Evolutionary conservation across 768 basidiomycete species (phyloP).

Genomic region (Dioszegia aurantiaca): DNA sequence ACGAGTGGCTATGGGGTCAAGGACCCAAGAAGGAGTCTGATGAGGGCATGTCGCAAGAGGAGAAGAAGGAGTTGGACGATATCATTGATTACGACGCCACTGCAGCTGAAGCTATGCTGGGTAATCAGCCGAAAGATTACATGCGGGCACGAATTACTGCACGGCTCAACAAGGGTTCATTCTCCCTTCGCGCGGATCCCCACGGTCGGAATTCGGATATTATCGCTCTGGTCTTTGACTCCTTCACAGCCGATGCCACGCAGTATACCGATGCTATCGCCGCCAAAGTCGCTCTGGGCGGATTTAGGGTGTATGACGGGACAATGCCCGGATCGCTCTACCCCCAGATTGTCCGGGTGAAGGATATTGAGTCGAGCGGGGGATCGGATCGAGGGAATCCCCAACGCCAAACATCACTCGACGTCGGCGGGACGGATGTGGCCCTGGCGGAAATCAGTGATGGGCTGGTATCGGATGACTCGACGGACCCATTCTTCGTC

Average conservation of each 20-base stretch:
- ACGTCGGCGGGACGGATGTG: constrained; percentile 27
- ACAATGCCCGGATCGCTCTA: constrained; percentile 75
- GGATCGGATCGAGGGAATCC: constrained; percentile 11
- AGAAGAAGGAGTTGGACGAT: constrained; percentile 80
- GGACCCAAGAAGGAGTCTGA: constrained; percentile 57
- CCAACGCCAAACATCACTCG: constrained; percentile 33
- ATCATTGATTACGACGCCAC: constrained; percentile 88
- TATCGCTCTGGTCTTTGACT: constrained; percentile 80
- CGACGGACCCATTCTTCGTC: constrained; percentile 68
- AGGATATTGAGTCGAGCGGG: constrained; percentile 53
- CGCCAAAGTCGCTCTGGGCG: constrained; percentile 75
- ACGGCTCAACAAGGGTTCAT: constrained; percentile 80
- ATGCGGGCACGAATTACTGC: constrained; percentile 72
- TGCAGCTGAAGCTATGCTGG: constrained; percentile 62
- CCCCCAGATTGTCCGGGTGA: constrained; percentile 85
- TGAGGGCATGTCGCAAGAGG: constrained; percentile 73
- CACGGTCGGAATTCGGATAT: constrained; percentile 65
- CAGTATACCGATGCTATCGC: constrained; percentile 87
- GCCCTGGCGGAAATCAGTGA: constrained; percentile 28
- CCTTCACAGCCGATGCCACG: constrained; percentile 75
- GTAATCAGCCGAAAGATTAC: constrained; percentile 68
- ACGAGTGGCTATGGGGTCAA: constrained; percentile 74
- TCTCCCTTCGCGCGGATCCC: constrained; percentile 74
- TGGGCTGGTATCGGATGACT: constrained; percentile 55
- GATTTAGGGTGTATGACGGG: constrained; percentile 86